phyloP scores from a whole-genome alignment of 2,329 filamentous ascomycete genomes.

The Sarocladiaceae sp. region DNA sequence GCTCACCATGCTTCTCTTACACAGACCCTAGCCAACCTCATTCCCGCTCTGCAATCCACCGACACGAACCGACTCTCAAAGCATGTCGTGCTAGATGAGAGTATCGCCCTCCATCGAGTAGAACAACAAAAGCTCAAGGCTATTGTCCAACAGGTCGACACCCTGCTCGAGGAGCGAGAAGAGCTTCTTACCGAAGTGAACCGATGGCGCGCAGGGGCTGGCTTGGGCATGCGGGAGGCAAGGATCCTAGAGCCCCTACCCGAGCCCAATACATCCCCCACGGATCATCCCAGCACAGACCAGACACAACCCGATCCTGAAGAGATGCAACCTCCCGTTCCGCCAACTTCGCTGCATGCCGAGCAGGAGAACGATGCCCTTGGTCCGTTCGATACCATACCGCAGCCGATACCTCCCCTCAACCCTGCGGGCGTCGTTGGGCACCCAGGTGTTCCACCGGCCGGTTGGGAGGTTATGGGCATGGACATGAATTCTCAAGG shows the following conservation, averaged over 20 bases:
- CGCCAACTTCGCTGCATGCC: neutral
- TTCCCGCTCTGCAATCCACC: constrained; percentile 25
- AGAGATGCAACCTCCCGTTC: neutral
- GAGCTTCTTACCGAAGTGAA: constrained; percentile 23
- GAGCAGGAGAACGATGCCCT: neutral
- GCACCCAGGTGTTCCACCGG: neutral
- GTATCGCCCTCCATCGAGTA: constrained; percentile 23
- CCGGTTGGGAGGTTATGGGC: constrained; percentile 5
- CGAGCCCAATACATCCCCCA: neutral
- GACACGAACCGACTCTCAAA: constrained; percentile 32
- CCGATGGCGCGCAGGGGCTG: constrained; percentile 14
- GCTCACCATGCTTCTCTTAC: neutral
- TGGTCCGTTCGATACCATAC: neutral
- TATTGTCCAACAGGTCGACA: constrained; percentile 14
- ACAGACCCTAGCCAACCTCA: constrained; percentile 28
- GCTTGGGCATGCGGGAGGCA: constrained; percentile 3
- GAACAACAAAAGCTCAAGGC: constrained; percentile 17
- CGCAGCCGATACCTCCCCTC: neutral
- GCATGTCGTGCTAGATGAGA: constrained; percentile 31
- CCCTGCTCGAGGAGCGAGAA: constrained; percentile 20
- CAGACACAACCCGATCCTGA: neutral
- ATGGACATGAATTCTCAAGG: constrained; percentile 5
- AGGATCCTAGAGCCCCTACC: constrained; percentile 2
- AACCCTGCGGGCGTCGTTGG: neutral
- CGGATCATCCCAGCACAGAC: neutral